These are phyloP conservation scores for Astrothelium subdiscretum DNA, from an alignment of 495 filamentous ascomycete genomes.

Conservation along the genomic window DNA sequence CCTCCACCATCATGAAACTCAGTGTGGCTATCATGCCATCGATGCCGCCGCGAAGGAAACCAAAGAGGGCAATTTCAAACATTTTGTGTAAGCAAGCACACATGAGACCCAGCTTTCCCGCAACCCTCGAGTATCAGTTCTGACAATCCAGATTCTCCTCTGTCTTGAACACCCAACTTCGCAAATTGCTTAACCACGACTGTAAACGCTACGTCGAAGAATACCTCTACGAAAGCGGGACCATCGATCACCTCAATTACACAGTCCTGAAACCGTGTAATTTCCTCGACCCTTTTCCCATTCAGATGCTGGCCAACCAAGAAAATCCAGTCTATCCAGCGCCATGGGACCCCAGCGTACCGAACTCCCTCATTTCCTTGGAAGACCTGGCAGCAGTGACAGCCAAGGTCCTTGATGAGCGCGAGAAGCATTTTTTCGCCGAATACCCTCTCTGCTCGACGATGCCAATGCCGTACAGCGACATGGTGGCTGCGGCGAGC, in stretches of 20 bases:
- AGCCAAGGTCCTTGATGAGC: constrained; percentile 17
- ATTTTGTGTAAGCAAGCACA: constrained; percentile 16
- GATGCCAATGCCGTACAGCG: constrained; percentile 10
- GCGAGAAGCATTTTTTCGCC: constrained; percentile 27
- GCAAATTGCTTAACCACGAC: constrained; percentile 29
- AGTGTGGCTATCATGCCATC: constrained; percentile 26
- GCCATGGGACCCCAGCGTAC: constrained; percentile 13
- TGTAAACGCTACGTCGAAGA: constrained; percentile 29
- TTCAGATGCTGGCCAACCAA: constrained; percentile 14
- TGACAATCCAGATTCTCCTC: constrained; percentile 1
- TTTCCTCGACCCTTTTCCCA: constrained; percentile 25
- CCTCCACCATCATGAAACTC: constrained; percentile 23
- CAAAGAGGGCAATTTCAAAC: constrained; percentile 11
- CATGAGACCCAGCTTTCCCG: background rate
- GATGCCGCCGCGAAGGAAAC: constrained; percentile 19
- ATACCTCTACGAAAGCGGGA: constrained; percentile 17
- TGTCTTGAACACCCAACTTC: constrained; percentile 24
- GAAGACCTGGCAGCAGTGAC: constrained; percentile 20
- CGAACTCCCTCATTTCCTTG: constrained; percentile 18
- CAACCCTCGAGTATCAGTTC: background rate
- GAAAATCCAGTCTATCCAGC: constrained; percentile 14
- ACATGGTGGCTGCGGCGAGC: constrained; percentile 4
- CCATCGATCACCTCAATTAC: constrained; percentile 13
- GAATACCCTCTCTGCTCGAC: constrained; percentile 26
- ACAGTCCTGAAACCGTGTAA: constrained; percentile 29